These are phyloP conservation scores for Gloeopeniophorella convolvens DNA, from an alignment of 768 basidiomycete species.

Conservation along the genomic window DNA sequence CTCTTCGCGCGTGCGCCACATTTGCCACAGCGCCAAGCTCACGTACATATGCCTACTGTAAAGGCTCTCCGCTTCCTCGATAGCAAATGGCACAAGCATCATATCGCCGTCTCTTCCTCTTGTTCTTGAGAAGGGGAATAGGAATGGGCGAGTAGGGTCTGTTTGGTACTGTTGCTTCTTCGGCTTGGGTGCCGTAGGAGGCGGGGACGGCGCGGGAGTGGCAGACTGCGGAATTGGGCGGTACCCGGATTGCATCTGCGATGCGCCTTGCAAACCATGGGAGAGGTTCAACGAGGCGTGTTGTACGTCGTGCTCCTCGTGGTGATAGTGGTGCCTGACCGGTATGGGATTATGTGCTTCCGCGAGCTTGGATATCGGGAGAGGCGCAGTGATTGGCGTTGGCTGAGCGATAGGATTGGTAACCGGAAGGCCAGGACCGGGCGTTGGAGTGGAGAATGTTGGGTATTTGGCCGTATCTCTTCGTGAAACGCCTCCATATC, in stretches of 20 bases:
- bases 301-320: constrained; percentile 58
- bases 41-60: constrained; percentile 90
- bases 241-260: constrained; percentile 35
- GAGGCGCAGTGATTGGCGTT: constrained; percentile 23
- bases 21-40: constrained; percentile 81
- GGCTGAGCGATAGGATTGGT: constrained; percentile 19
- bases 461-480: constrained; percentile 94
- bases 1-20: constrained; percentile 94
- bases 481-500: constrained; percentile 86
- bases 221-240: constrained; percentile 56
- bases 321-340: constrained; percentile 89
- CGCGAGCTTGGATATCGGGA: constrained; percentile 61
- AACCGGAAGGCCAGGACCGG: constrained; percentile 34
- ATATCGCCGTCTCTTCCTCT: constrained; percentile 45
- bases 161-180: constrained; percentile 99
- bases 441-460: constrained; percentile 62
- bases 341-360: constrained; percentile 93
- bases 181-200: constrained; percentile 68
- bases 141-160: constrained; percentile 87
- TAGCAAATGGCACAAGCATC: constrained; percentile 86
- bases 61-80: constrained; percentile 90
- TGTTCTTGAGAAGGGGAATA: constrained; percentile 89
- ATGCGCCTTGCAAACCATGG: constrained; percentile 26
- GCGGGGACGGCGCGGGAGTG: constrained; percentile 89
- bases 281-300: constrained; percentile 36